phyloP scores from a whole-genome alignment of 2,329 filamentous ascomycete genomes.

The Trichoderma cornu-damae region DNA sequence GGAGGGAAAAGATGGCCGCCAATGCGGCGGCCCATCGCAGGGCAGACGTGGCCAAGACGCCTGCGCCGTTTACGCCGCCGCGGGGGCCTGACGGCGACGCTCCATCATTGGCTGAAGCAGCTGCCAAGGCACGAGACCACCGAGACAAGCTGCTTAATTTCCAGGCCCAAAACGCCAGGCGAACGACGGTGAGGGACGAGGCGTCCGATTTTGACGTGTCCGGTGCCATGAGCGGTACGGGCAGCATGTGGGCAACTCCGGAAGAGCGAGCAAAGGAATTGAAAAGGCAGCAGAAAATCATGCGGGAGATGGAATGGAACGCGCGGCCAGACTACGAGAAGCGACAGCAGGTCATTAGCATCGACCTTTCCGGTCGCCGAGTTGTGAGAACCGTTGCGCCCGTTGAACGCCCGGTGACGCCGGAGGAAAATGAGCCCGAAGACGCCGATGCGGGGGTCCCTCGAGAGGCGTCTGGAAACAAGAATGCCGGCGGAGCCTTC shows the following conservation, averaged over 20 bases:
- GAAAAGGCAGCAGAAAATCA: slow-evolving; percentile 76
- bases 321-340: slow-evolving; percentile 84
- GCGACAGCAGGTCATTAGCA: slow-evolving; percentile 74
- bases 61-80: slow-evolving; percentile 54
- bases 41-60: slow-evolving; percentile 58
- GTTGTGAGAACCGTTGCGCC: slow-evolving; percentile 68
- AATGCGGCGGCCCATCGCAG: slow-evolving; percentile 67
- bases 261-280: slow-evolving; percentile 77
- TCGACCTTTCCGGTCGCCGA: slow-evolving; percentile 73
- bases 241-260: slow-evolving; percentile 73
- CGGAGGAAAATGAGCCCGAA: slow-evolving; percentile 41
- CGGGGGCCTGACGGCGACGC: slow-evolving; percentile 32
- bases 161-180: slow-evolving; percentile 77
- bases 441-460: slow-evolving; percentile 29
- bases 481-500: slow-evolving; percentile 51
- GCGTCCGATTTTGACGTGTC: slow-evolving; percentile 59
- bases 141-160: slow-evolving; percentile 75
- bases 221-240: slow-evolving; percentile 40
- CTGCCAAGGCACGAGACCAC: slow-evolving; percentile 68
- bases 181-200: slow-evolving; percentile 83
- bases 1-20: slow-evolving; percentile 75
- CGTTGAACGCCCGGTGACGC: slow-evolving; percentile 53
- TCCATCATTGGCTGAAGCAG: slow-evolving; percentile 48
- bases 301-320: slow-evolving; percentile 83
- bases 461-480: slow-evolving; percentile 35